These are phyloP conservation scores for Calonectria fujianensis DNA, from an alignment of 2,329 filamentous ascomycete species.

Conservation along the genomic window DNA sequence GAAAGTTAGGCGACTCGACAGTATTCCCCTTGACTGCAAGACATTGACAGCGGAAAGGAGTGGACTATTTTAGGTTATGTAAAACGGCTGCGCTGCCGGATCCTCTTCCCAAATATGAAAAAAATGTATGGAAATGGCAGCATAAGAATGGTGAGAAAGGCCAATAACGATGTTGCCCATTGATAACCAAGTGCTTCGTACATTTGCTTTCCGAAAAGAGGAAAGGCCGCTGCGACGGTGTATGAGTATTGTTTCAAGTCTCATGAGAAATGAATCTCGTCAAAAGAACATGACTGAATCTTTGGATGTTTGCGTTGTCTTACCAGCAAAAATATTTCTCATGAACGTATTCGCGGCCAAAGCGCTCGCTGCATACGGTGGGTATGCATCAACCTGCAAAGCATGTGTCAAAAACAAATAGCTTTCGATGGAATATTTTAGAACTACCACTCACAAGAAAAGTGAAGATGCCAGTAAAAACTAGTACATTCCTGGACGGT, in stretches of 20 bases:
- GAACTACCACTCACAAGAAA: neutral
- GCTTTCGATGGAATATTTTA: no score
- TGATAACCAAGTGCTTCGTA: constrained; percentile 81
- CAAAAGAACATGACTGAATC: neutral
- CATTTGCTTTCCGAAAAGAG: constrained; percentile 84
- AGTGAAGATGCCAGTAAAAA: neutral
- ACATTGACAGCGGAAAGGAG: neutral
- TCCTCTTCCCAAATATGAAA: constrained; percentile 75
- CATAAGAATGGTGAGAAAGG: constrained; percentile 77
- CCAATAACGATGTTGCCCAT: constrained; percentile 79
- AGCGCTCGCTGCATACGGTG: neutral
- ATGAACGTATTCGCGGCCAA: constrained; percentile 3
- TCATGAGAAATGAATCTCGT: neutral
- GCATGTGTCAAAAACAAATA: neutral
- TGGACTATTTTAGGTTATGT: neutral
- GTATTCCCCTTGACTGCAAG: neutral
- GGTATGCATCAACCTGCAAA: constrained; percentile 9
- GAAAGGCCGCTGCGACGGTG: constrained; percentile 85
- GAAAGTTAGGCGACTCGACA: no score
- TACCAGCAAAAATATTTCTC: constrained; percentile 21
- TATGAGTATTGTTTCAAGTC: constrained; percentile 65
- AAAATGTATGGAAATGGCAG: constrained; percentile 79
- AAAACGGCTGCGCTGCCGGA: constrained; percentile 69
- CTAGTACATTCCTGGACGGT: neutral
- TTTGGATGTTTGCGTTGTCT: neutral